These are phyloP conservation scores for Fusarium sp. DNA, from an alignment of 2,329 filamentous ascomycete genomes.

Conservation along the genomic window DNA sequence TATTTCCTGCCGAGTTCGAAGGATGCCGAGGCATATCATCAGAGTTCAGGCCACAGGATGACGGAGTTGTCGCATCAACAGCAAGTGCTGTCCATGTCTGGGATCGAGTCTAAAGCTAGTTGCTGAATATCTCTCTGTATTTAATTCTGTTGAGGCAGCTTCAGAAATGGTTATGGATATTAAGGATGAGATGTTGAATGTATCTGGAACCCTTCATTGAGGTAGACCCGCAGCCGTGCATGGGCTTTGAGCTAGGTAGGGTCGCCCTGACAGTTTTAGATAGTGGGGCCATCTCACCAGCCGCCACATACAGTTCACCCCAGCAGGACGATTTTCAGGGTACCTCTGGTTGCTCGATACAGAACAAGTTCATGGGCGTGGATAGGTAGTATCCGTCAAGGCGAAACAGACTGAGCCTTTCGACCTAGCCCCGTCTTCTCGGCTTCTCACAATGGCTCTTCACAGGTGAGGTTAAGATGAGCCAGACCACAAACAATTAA, in stretches of 20 bases:
- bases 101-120: constrained; percentile 24
- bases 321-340: constrained; percentile 39
- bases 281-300: constrained; percentile 44
- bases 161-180: constrained; percentile 30
- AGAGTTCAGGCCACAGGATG: constrained; percentile 28
- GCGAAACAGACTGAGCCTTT: neutral
- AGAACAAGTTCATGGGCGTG: constrained; percentile 2
- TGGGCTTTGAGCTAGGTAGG: constrained; percentile 34
- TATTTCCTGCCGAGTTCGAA: neutral
- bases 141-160: constrained; percentile 8
- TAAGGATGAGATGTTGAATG: constrained; percentile 29
- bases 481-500: constrained; percentile 24
- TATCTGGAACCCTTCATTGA: constrained; percentile 42
- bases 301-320: constrained; percentile 45
- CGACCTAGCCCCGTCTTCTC: neutral
- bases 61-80: constrained; percentile 29
- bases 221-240: constrained; percentile 41
- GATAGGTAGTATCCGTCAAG: constrained; percentile 4
- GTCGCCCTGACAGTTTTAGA: constrained; percentile 40
- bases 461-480: constrained; percentile 19
- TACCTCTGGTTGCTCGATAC: constrained; percentile 18
- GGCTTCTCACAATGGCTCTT: constrained; percentile 7
- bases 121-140: constrained; percentile 8
- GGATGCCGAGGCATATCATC: constrained; percentile 17
- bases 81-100: constrained; percentile 13